These are phyloP conservation scores for Noccaea caerulescens DNA, from an alignment of 345 rosid species.

Conservation along the genomic window DNA sequence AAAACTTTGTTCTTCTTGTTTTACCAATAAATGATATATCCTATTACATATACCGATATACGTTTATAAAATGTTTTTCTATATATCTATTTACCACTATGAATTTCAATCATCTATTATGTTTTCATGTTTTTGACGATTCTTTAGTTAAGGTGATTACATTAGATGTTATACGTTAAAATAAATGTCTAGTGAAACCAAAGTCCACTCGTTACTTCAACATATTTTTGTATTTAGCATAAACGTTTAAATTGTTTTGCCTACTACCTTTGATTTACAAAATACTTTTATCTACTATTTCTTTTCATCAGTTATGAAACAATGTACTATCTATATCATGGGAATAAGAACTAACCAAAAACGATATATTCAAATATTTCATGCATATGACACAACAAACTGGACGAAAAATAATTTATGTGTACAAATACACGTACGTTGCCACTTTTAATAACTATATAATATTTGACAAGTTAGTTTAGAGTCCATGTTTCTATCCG, in stretches of 20 bases:
- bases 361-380: background rate
- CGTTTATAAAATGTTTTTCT: background rate
- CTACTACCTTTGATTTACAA: background rate
- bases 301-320: background rate
- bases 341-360: background rate
- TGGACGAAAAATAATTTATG: background rate
- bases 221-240: background rate
- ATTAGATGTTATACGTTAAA: background rate
- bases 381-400: constrained; percentile 4
- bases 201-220: background rate
- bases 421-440: constrained; percentile 14
- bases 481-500: no score
- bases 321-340: background rate
- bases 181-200: background rate
- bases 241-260: background rate
- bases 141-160: background rate
- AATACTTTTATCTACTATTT: background rate
- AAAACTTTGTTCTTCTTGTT: background rate
- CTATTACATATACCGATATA: background rate
- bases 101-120: background rate
- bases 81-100: background rate
- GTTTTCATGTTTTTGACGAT: background rate
- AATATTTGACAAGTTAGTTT: no score
- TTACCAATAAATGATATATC: background rate
- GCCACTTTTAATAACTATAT: background rate